These are phyloP conservation scores for Pestalotiopsis sp. DNA, from an alignment of 2,329 filamentous ascomycete genomes.

Conservation along the genomic window DNA sequence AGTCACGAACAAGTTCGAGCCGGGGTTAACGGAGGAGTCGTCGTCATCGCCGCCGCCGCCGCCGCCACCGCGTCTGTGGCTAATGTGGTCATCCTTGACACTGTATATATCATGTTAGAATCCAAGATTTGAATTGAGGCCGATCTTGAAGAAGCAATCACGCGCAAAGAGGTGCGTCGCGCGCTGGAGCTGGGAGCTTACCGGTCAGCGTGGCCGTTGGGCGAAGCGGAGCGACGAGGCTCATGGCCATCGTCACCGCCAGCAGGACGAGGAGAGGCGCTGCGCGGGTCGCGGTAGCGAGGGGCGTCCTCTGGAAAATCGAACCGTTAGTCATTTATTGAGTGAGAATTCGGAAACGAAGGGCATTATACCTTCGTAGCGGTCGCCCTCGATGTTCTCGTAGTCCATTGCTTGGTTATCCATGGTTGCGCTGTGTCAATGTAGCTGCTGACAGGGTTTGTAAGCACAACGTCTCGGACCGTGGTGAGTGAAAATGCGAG, in stretches of 20 bases:
- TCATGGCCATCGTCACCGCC: slow-evolving; percentile 62
- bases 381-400: slow-evolving; percentile 68
- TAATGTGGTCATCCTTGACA: slow-evolving; percentile 55
- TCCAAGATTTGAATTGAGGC: no score
- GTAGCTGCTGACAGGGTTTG: background rate
- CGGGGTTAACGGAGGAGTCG: slow-evolving; percentile 84
- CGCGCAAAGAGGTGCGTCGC: background rate
- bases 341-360: background rate
- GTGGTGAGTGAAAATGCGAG: background rate
- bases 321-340: background rate
- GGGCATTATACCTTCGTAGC: slow-evolving; percentile 61
- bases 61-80: slow-evolving; percentile 5
- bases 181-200: slow-evolving; percentile 33
- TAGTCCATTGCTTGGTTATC: slow-evolving; percentile 72
- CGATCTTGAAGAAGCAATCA: background rate
- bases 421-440: slow-evolving; percentile 41
- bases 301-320: slow-evolving; percentile 58
- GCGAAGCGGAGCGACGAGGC: slow-evolving; percentile 64
- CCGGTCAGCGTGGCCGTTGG: slow-evolving; percentile 56
- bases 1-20: slow-evolving; percentile 98
- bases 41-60: slow-evolving; percentile 60
- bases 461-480: background rate
- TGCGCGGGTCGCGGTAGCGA: slow-evolving; percentile 68
- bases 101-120: slow-evolving; percentile 33
- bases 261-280: slow-evolving; percentile 63